Conservation (phyloP, 495 filamentous ascomycete species). For the Aspergillus asperescens region DNA sequence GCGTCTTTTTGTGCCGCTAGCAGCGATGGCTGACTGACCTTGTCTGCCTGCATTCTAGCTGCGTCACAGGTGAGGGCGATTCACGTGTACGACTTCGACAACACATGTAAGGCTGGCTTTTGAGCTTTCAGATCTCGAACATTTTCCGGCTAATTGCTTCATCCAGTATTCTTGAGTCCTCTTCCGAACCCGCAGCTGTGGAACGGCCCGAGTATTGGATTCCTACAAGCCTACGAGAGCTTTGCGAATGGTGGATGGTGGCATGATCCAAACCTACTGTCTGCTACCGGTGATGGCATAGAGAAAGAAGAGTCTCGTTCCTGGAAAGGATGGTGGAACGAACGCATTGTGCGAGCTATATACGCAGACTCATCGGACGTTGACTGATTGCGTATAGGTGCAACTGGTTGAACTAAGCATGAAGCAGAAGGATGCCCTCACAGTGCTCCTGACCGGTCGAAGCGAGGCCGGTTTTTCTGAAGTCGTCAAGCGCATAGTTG, state of each 20-base stretch:
- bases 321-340: constrained; percentile 98
- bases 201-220: constrained; percentile 68
- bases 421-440: constrained; percentile 81
- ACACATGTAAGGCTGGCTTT: constrained; percentile 62
- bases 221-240: constrained; percentile 65
- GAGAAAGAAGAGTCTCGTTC: constrained; percentile 76
- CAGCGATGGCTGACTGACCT: constrained; percentile 8
- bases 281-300: constrained; percentile 77
- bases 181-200: constrained; percentile 86
- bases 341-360: constrained; percentile 60
- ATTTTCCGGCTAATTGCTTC: constrained; percentile 12
- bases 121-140: not conserved
- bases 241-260: constrained; percentile 94
- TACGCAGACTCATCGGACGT: not conserved
- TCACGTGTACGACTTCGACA: constrained; percentile 98
- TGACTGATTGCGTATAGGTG: constrained; percentile 48
- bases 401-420: constrained; percentile 75
- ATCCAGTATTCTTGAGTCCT: constrained; percentile 79
- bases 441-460: constrained; percentile 85
- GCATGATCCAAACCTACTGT: constrained; percentile 84
- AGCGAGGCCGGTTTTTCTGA: constrained; percentile 68
- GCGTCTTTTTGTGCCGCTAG: constrained; percentile 4
- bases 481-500: constrained; percentile 77
- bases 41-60: constrained; percentile 30
- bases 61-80: constrained; percentile 67